These are phyloP conservation scores for Psilocybe mexicana DNA, from an alignment of 1,284 basidiomycete species.

Conservation along the genomic window DNA sequence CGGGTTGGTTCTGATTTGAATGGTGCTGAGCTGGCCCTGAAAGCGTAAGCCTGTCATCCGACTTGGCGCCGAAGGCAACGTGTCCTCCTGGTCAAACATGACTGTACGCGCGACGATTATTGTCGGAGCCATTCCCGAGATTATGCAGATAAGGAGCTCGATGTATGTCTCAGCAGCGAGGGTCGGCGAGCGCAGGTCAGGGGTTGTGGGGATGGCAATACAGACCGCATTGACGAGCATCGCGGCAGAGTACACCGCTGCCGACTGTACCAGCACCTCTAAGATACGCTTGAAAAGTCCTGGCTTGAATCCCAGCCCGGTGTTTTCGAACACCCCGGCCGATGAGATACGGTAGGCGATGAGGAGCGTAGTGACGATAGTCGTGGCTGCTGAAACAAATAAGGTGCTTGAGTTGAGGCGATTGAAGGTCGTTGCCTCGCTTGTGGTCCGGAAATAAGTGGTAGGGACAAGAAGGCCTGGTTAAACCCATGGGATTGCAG, in stretches of 20 bases:
- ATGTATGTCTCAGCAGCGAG: neutral
- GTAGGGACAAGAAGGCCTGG: neutral
- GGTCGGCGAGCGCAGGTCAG: neutral
- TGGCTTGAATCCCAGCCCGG: neutral
- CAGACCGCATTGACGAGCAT: neutral
- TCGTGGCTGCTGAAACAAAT: neutral
- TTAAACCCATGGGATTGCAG: neutral
- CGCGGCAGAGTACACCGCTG: neutral
- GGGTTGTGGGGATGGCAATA: neutral
- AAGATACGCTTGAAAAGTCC: neutral
- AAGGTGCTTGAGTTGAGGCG: neutral
- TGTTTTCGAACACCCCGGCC: neutral
- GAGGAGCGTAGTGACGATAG: neutral
- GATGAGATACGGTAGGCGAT: neutral
- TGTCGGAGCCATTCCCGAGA: neutral
- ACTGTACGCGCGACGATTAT: neutral
- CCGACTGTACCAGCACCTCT: neutral
- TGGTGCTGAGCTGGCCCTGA: neutral
- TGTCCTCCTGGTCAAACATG: neutral
- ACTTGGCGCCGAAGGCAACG: neutral
- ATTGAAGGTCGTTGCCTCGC: neutral
- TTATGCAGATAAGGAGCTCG: neutral
- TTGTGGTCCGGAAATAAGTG: neutral
- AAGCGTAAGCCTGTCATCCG: neutral
- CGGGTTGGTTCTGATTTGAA: neutral